A percentile compares a stretch with the other conserved stretches of the same genome.
Evolutionary conservation across 2,329 filamentous ascomycete genomes (phyloP).

Genomic region (Arthrobotrys musiformis): DNA sequence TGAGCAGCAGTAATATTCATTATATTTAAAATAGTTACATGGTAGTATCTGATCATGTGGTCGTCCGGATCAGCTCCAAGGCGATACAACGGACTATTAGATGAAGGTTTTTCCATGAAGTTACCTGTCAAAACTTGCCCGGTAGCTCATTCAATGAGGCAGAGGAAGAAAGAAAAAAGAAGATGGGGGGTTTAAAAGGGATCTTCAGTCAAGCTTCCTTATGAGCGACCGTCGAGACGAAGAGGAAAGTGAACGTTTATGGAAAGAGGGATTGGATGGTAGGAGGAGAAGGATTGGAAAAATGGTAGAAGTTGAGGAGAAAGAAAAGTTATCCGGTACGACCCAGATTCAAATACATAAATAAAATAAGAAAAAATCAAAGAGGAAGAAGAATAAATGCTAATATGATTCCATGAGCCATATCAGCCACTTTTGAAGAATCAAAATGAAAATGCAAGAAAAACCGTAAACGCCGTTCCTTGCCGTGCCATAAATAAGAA

Average conservation of each 20-base stretch:
- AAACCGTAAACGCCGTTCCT: conserved; percentile 39
- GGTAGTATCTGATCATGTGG: conserved; percentile 31
- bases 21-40: conserved; percentile 19
- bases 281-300: conserved; percentile 6
- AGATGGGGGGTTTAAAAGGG: conserved; percentile 2
- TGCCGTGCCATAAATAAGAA: conserved; percentile 3
- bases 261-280: not conserved
- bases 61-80: conserved; percentile 55
- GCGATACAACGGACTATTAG: conserved; percentile 56
- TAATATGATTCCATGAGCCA: conserved; percentile 6
- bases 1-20: conserved; percentile 54
- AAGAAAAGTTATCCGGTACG: conserved; percentile 22
- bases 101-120: conserved; percentile 46
- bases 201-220: conserved; percentile 52
- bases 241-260: conserved; percentile 32
- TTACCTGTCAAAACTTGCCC: conserved; percentile 51
- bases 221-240: conserved; percentile 52
- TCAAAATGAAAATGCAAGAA: conserved; percentile 32
- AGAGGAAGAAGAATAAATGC: conserved; percentile 14
- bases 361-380: not conserved
- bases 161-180: conserved; percentile 7
- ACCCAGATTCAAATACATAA: conserved; percentile 39
- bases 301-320: conserved; percentile 9
- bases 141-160: conserved; percentile 23
- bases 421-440: conserved; percentile 29